A percentile compares a stretch with the other conserved stretches of the same genome.
phyloP scores from a whole-genome alignment of 306 rosid genomes.

The Psophocarpus tetragonolobus region DNA sequence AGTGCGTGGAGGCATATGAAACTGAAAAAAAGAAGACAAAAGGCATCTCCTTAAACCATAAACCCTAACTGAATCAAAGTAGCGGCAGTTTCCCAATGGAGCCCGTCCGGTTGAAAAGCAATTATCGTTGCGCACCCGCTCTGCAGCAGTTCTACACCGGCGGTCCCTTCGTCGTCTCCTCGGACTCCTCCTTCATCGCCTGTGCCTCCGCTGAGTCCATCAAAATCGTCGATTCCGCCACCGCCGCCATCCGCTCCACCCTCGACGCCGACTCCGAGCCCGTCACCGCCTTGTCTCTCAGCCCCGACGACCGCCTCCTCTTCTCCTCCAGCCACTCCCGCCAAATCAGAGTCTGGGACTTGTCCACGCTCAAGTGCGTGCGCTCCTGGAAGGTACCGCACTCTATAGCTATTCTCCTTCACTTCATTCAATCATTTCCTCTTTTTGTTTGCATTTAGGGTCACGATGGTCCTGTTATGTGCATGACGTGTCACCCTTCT shows the following conservation, averaged over 20 bases:
- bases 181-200: slow-evolving; percentile 76
- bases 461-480: slow-evolving; percentile 96
- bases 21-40: background rate
- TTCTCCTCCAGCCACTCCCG: slow-evolving; percentile 81
- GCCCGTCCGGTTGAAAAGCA: slow-evolving; percentile 53
- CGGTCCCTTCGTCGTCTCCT: slow-evolving; percentile 75
- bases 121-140: slow-evolving; percentile 67
- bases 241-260: slow-evolving; percentile 65
- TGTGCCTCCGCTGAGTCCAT: slow-evolving; percentile 79
- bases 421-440: background rate
- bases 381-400: slow-evolving; percentile 89
- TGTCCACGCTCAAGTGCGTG: slow-evolving; percentile 67
- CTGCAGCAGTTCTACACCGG: slow-evolving; percentile 89
- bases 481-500: slow-evolving; percentile 79
- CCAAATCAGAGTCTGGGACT: slow-evolving; percentile 88
- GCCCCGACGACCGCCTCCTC: slow-evolving; percentile 70
- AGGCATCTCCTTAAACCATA: slow-evolving; percentile 22
- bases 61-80: slow-evolving; percentile 2
- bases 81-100: slow-evolving; percentile 44
- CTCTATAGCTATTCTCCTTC: background rate
- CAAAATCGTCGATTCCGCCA: slow-evolving; percentile 73
- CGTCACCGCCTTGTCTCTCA: slow-evolving; percentile 69
- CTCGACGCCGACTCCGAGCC: slow-evolving; percentile 73
- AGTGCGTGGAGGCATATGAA: background rate
- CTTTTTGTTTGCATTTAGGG: slow-evolving; percentile 55